Evolutionary conservation across 2,329 filamentous ascomycete genomes (phyloP), one percentile per base, ranked within the genome.

Genomic region (Leptosphaerulina australis): DNA sequence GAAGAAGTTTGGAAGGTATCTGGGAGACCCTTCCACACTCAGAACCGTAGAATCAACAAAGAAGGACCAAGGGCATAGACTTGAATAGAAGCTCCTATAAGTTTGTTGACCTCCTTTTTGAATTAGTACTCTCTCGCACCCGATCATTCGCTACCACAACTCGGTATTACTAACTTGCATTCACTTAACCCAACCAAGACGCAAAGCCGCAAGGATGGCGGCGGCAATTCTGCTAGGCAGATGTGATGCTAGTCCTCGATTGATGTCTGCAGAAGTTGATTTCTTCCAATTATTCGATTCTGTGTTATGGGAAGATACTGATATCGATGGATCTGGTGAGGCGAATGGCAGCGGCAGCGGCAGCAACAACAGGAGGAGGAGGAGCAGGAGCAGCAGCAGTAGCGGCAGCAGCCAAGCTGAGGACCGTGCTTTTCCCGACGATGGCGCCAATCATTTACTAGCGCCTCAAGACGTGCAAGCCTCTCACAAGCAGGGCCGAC

Each of bases 401-500:
- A n/a, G 30, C 30, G 20, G 30, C 15, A 9, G 30, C 15, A 8
- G 30, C 18, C 33, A 22, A 35, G 33, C 17, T 21, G 17, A 17
- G 8, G 15, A 12, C 28, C 44, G 37, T 40, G 40, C 26, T 22
- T 40, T 35, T 10, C 6, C 26, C 30, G 10, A 17, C 12, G 40
- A 9, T 17, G 22, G 39, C 18, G 36, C 48, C 48, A 51, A 51
- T 51, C 48, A 50, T 35, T 41, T n/a, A 31, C 43, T 53, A 53
- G 50, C 50, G 57, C 44, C 26, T 49, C 41, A 29, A 6, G 28
- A 20, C 17, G 44, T 41, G 36, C 55, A 51, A 59, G 55, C 43
- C 50, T 59, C 58, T 61, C 36, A 41, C 46, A 38, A 30, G 37
- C 37, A 50, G 45, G 44, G 20, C 34, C 43, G 40, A 36, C 44